Evolutionary conservation across 176 grass and related monocot species (phyloP), one percentile per base, ranked within the genome.

Genomic region (Zizania latifolia): DNA sequence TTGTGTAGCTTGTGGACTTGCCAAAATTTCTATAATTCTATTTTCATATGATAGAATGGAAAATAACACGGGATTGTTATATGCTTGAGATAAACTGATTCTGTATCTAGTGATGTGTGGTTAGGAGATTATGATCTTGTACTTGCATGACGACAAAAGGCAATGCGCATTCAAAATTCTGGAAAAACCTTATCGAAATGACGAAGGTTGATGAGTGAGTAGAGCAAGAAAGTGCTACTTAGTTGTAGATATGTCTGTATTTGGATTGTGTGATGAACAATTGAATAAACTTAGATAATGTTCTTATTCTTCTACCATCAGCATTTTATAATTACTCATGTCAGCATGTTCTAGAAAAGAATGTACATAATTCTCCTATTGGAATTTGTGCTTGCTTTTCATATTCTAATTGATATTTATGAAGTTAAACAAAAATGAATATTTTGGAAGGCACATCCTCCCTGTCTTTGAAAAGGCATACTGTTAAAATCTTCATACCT

Each of bases 151-250:
- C 36, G 65, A 28, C 17, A 7, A 8, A 4, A 54, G 15, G 32
- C 6, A 24, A 39, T 21, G 63, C 16, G 26, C 54, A 55, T 23
- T 66, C n/a, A 30, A 28, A 36, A 78, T 66, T 72, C 17, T 28
- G 12, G 17, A 80, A 40, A 58, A 35, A 17, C 41, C 33, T 62
- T 67, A 75, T 64, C 44, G 64, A 82, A 82, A 65, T 64, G 65
- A 33, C 4, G 36, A 57, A 64, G 21, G 23, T 35, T 69, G 37
- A 75, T 77, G 48, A 76, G 11, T 77, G 29, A 16, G 22, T 72
- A 58, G 39, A 77, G 33, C 33, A 82, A 74, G 35, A 74, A 9
- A 0, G 65, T 55, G 9, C 74, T n/a, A n/a, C n/a, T n/a, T 54
- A n/a, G 60, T 44, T 28, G 43, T 62, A 22, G 27, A 48, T 79